Evolutionary conservation across 331 rosid species (phyloP).

Genomic region (Saraca asoca): DNA sequence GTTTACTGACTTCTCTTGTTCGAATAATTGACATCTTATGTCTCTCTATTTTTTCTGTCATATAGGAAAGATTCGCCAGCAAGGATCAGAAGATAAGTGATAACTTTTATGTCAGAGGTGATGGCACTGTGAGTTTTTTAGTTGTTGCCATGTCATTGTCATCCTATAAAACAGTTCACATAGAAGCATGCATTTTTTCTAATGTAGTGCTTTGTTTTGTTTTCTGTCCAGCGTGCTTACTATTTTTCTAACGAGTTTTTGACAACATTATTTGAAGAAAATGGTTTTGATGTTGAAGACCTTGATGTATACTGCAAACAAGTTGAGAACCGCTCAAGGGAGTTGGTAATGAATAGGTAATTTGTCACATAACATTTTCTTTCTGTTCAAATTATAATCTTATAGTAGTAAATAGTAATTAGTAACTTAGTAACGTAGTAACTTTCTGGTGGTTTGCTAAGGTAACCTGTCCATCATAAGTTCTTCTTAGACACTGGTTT

Average conservation of each 20-base stretch:
- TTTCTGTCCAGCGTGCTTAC: conserved; percentile 77
- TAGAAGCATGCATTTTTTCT: conserved; percentile 29
- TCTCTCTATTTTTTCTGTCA: conserved; percentile 22
- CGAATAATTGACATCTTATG: conserved; percentile 4
- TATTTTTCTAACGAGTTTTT: conserved; percentile 83
- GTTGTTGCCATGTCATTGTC: conserved; percentile 29
- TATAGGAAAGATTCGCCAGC: conserved; percentile 74
- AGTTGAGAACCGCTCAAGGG: conserved; percentile 85
- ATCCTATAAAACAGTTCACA: conserved; percentile 17
- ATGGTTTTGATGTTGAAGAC: conserved; percentile 71
- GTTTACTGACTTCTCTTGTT: conserved; percentile 12
- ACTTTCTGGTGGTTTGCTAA: not conserved
- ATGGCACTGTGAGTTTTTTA: conserved; percentile 82
- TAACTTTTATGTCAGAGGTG: conserved; percentile 89
- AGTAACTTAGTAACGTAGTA: not conserved
- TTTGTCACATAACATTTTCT: conserved; percentile 8
- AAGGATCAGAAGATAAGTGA: conserved; percentile 89
- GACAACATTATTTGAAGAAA: conserved; percentile 71
- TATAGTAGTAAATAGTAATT: conserved; percentile 2
- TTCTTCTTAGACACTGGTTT: conserved; percentile 18
- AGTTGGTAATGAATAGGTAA: conserved; percentile 84
- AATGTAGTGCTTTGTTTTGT: conserved; percentile 20
- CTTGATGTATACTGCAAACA: conserved; percentile 81
- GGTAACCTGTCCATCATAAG: conserved; percentile 5
- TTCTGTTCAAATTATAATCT: not conserved